Evolutionary conservation across 2,329 filamentous ascomycete genomes (phyloP).

Genomic region (Camptophora hylomeconis): DNA sequence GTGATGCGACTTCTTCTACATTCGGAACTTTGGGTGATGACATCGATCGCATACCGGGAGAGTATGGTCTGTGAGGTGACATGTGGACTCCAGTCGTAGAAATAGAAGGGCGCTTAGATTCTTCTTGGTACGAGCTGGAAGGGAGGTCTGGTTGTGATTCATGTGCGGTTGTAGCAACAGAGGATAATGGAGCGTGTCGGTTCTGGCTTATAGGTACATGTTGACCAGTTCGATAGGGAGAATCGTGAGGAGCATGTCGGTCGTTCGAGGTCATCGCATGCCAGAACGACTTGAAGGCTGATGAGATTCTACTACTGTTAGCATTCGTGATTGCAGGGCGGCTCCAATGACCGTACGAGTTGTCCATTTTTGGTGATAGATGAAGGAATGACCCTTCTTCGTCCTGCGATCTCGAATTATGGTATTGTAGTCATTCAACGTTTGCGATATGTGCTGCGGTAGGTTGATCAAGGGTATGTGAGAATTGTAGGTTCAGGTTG

Average conservation of each 20-base stretch:
- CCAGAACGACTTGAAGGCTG: conserved; percentile 80
- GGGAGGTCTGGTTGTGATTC: conserved; percentile 81
- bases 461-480: no score
- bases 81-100: conserved; percentile 42
- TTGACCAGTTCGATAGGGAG: conserved; percentile 78
- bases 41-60: conserved; percentile 75
- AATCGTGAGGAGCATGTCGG: conserved; percentile 85
- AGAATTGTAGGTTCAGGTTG: no score
- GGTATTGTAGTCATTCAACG: no score
- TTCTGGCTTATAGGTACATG: conserved; percentile 80
- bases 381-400: no score
- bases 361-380: no score
- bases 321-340: conserved; percentile 2
- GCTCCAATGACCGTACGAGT: no score
- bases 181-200: conserved; percentile 70
- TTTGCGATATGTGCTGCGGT: no score
- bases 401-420: no score
- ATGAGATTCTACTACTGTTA: conserved; percentile 12
- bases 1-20: conserved; percentile 35
- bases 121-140: conserved; percentile 66
- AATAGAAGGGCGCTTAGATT: conserved; percentile 42
- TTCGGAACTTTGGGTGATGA: conserved; percentile 13
- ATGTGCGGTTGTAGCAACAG: conserved; percentile 69
- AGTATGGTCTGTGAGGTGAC: conserved; percentile 61
- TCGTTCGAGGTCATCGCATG: conserved; percentile 70